These are phyloP conservation scores for Hypoxylon sp. DNA, from an alignment of 2,329 filamentous ascomycete genomes.

Conservation along the genomic window DNA sequence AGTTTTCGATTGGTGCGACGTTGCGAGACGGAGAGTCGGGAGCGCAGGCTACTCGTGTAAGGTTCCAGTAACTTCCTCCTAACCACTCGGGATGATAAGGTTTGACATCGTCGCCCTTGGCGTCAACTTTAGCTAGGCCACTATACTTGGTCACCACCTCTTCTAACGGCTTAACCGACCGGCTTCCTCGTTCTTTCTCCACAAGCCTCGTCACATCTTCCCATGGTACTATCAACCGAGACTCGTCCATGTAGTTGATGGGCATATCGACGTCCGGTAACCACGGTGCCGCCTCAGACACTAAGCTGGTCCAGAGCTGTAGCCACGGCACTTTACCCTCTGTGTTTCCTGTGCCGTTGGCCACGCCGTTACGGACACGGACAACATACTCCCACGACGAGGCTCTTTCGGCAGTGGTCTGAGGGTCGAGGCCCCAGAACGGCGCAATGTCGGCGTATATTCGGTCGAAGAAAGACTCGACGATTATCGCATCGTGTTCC, in stretches of 20 bases:
- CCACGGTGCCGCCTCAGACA: constrained; percentile 65
- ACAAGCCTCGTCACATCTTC: constrained; percentile 65
- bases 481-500: constrained; percentile 67
- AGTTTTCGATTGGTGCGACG: constrained; percentile 51
- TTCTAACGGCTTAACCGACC: constrained; percentile 57
- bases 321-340: constrained; percentile 62
- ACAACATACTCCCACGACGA: constrained; percentile 64
- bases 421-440: constrained; percentile 70
- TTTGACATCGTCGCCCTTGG: constrained; percentile 24
- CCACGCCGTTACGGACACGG: constrained; percentile 63
- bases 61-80: constrained; percentile 64
- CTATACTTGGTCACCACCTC: constrained; percentile 59
- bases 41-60: constrained; percentile 64
- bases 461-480: constrained; percentile 76
- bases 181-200: constrained; percentile 57
- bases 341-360: constrained; percentile 58
- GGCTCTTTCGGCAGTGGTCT: constrained; percentile 59
- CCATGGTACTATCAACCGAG: constrained; percentile 67
- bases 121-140: constrained; percentile 47
- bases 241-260: constrained; percentile 68
- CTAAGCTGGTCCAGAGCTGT: constrained; percentile 64
- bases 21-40: constrained; percentile 64
- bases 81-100: constrained; percentile 58
- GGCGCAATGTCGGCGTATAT: constrained; percentile 75
- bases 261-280: constrained; percentile 70